Evolutionary conservation across 805 yeast species (phyloP), one percentile per base, ranked within the genome.

Genomic region (Candida coleopterorum): DNA sequence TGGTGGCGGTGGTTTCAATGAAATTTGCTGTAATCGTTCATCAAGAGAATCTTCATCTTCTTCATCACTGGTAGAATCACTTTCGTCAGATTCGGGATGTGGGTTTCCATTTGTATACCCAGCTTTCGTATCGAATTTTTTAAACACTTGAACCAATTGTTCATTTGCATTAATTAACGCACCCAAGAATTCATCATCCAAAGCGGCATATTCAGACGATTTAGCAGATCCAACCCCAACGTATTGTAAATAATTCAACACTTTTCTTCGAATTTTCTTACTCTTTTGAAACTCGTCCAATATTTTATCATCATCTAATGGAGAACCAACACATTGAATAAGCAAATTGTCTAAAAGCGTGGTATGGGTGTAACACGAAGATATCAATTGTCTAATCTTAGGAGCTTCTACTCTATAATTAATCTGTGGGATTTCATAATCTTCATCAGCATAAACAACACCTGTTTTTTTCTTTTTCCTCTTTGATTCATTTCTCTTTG

Each of bases 101-200:
- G 46, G 76, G 58, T 41, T 65, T 43, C 46, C 79, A 3, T 38
- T 56, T 4, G 60, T 50, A 40, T 58, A 61, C 1, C 72, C 73
- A 57, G 63, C 65, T 57, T 57, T 51, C 32, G 72, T 70, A 40
- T 89, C 95, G 55, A 77, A 89, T 36, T 67, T 60, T 47, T 78
- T 76, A 49, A 93, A 70, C 0, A 88, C 81, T 4, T 65, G 64
- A 6, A 93, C 94, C 42, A 93, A 71, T 55, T 86, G 89, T 49
- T 93, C 98, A 55, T 93, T 93, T 30, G 96, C 94, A 48, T 77
- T 81, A 40, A 93, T 77, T 44, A 93, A 70, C 29, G 86, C 74
- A n/a, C 97, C 97, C 44, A 93, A 61, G 43, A 79, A 83, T 50
- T 86, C 95, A 44, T 89, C 97, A 40, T 79, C 79, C 52, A 66